phyloP scores from a whole-genome alignment of 208 protist genomes.

The Polymyxa betae region DNA sequence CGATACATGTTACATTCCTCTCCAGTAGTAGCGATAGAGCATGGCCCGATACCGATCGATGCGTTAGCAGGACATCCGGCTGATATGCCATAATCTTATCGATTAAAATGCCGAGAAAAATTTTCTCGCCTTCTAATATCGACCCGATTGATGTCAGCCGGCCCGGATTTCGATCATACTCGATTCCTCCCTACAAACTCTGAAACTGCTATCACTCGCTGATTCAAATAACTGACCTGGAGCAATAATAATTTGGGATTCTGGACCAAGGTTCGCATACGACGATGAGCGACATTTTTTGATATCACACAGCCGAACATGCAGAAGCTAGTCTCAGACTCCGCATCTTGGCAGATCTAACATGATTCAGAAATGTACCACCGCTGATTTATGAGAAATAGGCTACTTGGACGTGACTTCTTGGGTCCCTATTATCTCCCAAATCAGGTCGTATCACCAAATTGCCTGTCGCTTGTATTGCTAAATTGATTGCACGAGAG shows the following conservation, averaged over 20 bases:
- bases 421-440: not conserved
- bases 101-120: not conserved
- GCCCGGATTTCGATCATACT: conserved; percentile 36
- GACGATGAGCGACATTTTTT: not conserved
- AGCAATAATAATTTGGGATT: conserved; percentile 36
- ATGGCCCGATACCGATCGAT: not conserved
- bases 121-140: not conserved
- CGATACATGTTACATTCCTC: not conserved
- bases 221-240: not conserved
- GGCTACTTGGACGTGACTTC: not conserved
- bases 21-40: conserved; percentile 23
- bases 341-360: not conserved
- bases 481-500: not conserved
- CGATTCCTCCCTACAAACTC: not conserved
- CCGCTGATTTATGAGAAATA: not conserved
- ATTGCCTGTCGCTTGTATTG: not conserved
- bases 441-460: conserved; percentile 5
- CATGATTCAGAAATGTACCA: not conserved
- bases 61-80: not conserved
- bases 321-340: not conserved
- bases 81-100: not conserved
- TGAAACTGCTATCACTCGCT: not conserved
- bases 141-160: not conserved
- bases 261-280: not conserved
- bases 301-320: not conserved